Evolutionary conservation across 257 asterid species (phyloP), one percentile per base, ranked within the genome.

Genomic region (Lithospermum erythrorhizon): DNA sequence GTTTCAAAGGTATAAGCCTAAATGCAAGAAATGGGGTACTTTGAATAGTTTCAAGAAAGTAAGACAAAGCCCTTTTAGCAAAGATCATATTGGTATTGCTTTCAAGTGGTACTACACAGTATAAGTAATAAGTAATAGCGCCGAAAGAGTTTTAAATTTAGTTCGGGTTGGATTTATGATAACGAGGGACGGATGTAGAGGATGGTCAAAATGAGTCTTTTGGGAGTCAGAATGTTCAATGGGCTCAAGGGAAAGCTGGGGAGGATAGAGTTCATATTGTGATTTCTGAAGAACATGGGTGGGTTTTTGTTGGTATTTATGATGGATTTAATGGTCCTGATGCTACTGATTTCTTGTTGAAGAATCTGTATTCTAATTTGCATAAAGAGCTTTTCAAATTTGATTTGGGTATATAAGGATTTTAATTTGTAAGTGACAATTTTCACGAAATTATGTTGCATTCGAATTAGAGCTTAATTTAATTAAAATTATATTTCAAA

Each of bases 181-280:
- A 35, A 35, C 9, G 14, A 1, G 7, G 45, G 1, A 55, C 79
- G 80, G 95, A 90, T 25, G 95, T 83, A 24, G 93, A 84, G 29
- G 86, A 75, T 45, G 87, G 53, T 35, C 11, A 9, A 6, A 71
- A 75, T 17, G 95, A 83, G 8, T 82, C 97, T 1, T 88, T 86
- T 62, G 79, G 85, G 13, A 84, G 95, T 48, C 90, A 78, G 65
- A 91, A 83, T 62, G 84, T 88, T 59, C 98, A 93, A 74, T 93
- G 98, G 98, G 98, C 98, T 1, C 97, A 89, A 68, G 97, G 98
- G 7, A 93, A 93, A 63, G 97, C 98, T 1, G 98, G 98, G 23
- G 97, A 93, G 56, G 97, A 89, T 71, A 65, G 98, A 62, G 94
- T 93, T 9, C 98, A 93, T 65, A 62, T 93, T 0, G 97, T 89